Evolutionary conservation across 805 yeast species (phyloP), one percentile per base, ranked within the genome.

Genomic region (Cyberlindnera americana): DNA sequence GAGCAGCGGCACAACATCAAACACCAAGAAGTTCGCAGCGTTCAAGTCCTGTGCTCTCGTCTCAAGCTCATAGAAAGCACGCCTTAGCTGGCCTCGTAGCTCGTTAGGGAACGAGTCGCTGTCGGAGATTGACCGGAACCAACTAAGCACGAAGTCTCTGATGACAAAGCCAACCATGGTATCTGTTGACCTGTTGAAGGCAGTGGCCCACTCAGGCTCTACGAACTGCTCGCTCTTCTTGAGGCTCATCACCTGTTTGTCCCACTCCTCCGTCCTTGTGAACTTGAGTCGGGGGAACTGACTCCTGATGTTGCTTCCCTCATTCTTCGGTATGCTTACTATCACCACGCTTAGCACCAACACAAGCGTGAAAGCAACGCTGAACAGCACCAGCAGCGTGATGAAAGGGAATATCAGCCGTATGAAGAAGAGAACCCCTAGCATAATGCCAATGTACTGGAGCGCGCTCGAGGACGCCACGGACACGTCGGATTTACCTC

Each of bases 1-100:
- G 2, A 87, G 6, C 1, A 81, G 50, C 0, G 96, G 96, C 6
- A 85, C 40, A 0, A 85, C 25, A 32, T 70, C 70, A 22, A 77
- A 62, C 1, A 86, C 79, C 3, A 83, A 44, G 22, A 87, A 54
- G 29, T 70, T 70, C 1, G 88, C 68, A 16, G 75, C 60, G 51
- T 86, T 87, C 1, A 78, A 41, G 0, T 54, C 50, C 0, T 45
- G 53, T 1, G 81, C 41, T 22, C 82, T 59, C 4, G 47, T 42
- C 19, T 70, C 69, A 7, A 88, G 37, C 15, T 61, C 61, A 8
- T 46, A 49, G 2, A 78, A 53, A 0, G 73, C 72, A 3, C 46
- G 35, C 8, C 70, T 62, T 16, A 82, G 51, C 38, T 76, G 73
- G 1, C 44, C 23, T 27, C 61, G 64, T 2, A 81, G 57, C 19